Base-by-base conservation (phyloP, 139 green algal species). In the Pycnococcus provasolii region DNA sequence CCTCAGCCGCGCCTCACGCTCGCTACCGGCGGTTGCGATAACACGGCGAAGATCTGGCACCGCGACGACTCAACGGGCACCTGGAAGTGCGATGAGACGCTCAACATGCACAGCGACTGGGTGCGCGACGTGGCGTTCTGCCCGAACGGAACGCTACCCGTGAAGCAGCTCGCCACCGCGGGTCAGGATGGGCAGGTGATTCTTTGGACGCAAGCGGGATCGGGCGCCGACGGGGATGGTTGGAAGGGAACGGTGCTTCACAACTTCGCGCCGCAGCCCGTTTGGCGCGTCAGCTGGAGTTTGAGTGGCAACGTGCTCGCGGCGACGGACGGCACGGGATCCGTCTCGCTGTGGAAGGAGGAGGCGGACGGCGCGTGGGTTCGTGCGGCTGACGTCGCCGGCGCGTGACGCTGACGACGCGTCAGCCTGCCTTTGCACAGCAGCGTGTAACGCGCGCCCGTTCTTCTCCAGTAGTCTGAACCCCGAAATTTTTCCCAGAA, bases 271-370 rank as follows among this genome's bases (percentile, higher is more conserved):
- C 66, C 62, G 44, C 26, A 26, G 26, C 77, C 92, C 1, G 88
- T 96, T 6, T 99, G 89, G 89, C 77, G 88, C 0, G 77, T 97
- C 2, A 89, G 79, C 75, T 99, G 94, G 94, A 91, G 81, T 1
- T 76, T 89, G 2, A 95, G 86, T 11, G 94, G 94, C 57, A 89
- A 84, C 71, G 81, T 98, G 11, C 83, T 99, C 26, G 89, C 94
- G 9, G 92, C 91, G 42, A 79, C 79, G 7, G 82, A 88, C 55
- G 81, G 68, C 8, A 88, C 80, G 68, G 86, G 86, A 55, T 15
- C 64, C 1, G 90, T 98, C 0, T 92, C 82, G 6, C 71, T 97
- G 11, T 99, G 94, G 93, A 97, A 97, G 73, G 90, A 98, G 78
- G 75, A 73, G 0, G 42, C 89, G 3, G 89, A 96, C 70, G 91